phyloP scores from a whole-genome alignment of 73 alveolate genomes.

The Tetrahymena borealis region DNA sequence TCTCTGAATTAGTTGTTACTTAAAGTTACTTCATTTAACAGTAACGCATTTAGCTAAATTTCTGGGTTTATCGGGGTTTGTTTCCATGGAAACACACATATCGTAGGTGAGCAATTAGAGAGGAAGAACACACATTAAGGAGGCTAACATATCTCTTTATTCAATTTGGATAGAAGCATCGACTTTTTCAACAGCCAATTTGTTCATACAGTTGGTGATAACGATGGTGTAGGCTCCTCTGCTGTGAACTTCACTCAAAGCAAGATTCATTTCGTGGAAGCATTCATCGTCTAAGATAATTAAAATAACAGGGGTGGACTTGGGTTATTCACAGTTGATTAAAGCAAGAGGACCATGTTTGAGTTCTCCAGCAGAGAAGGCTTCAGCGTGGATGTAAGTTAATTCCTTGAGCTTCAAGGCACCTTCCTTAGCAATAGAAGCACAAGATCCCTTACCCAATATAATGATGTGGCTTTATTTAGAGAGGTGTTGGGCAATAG shows the following conservation, averaged over 20 bases:
- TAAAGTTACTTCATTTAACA: constrained; percentile 36
- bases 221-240: constrained; percentile 41
- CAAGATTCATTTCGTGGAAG: constrained; percentile 38
- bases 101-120: constrained; percentile 81
- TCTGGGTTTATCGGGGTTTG: constrained; percentile 90
- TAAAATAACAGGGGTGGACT: constrained; percentile 57
- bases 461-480: constrained; percentile 51
- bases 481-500: constrained; percentile 44
- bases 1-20: too few relatives aligned
- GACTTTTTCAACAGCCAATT: constrained; percentile 3
- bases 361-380: constrained; percentile 89
- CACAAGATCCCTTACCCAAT: constrained; percentile 85
- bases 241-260: constrained; percentile 51
- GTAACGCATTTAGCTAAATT: constrained; percentile 78
- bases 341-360: constrained; percentile 82
- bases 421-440: constrained; percentile 91
- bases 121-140: constrained; percentile 78
- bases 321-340: constrained; percentile 40
- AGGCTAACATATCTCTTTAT: constrained; percentile 68
- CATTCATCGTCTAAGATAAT: constrained; percentile 57
- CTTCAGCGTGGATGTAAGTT: constrained; percentile 93
- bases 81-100: constrained; percentile 59
- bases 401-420: constrained; percentile 92
- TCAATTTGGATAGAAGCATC: constrained; percentile 29
- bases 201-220: constrained; percentile 5